A percentile compares a stretch with the other conserved stretches of the same genome.
Evolutionary conservation across 73 alveolate genomes (phyloP).

Genomic region (Diophrys sp.): DNA sequence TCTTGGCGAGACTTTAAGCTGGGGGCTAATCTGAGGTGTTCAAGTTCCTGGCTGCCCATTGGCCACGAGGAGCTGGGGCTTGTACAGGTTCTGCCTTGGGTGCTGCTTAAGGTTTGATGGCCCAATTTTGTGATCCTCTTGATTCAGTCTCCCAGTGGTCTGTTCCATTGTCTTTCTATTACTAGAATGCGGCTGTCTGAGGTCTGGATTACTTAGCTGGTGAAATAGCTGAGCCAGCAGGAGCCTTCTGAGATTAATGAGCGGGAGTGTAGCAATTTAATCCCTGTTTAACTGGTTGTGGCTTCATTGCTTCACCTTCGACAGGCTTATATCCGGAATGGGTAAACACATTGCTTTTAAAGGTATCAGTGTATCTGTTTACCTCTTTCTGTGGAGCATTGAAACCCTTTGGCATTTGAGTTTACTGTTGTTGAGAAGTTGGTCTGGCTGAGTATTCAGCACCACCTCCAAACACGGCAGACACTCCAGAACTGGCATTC

Average conservation of each 20-base stretch:
- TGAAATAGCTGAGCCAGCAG: not conserved
- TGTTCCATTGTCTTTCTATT: not conserved
- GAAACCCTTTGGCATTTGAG: not conserved
- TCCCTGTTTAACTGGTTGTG: not conserved
- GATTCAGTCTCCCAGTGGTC: not conserved
- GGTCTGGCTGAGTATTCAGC: not conserved
- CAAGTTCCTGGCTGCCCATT: too few relatives aligned
- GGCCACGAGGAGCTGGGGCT: too few relatives aligned
- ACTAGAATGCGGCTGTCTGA: not conserved
- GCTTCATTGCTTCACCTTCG: not conserved
- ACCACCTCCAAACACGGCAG: not conserved
- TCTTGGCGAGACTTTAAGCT: too few relatives aligned
- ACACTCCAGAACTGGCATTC: not conserved
- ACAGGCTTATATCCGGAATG: not conserved
- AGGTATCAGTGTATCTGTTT: not conserved
- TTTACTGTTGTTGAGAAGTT: not conserved
- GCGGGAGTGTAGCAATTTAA: too few relatives aligned
- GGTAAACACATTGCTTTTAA: not conserved
- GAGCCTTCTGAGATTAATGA: too few relatives aligned
- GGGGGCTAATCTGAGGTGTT: too few relatives aligned
- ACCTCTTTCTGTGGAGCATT: not conserved
- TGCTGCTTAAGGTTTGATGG: too few relatives aligned
- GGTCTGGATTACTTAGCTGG: not conserved
- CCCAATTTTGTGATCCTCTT: not conserved
- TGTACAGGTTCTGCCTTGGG: too few relatives aligned